Evolutionary conservation across 495 filamentous ascomycete species (phyloP), one percentile per base, ranked within the genome.

Genomic region (Aspergillus cristatus): DNA sequence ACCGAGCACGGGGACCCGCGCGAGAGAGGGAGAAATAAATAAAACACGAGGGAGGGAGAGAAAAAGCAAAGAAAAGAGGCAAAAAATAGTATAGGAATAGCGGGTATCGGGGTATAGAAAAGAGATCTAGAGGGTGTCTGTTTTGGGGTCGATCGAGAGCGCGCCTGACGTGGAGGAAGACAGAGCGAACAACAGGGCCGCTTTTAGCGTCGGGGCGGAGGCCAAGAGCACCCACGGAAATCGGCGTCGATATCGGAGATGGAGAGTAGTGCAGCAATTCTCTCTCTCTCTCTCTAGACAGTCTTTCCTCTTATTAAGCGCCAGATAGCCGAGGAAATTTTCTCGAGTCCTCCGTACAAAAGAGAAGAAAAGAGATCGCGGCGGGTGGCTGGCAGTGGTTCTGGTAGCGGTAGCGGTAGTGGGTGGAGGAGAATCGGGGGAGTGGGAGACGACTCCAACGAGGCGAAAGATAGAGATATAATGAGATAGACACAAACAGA

Each of bases 161-260:
- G 64, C 60, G 60, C 52, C 56, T 51, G 51, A 54, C 50, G 47
- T 55, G 46, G 46, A 43, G 46, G 56, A 56, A 54, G 54, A 52
- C 48, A 54, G 47, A 24, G 20, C 4, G 20, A 24, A 4, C 20
- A 24, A 4, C 20, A n/a, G n/a, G 41, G 47, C 54, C 54, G 62
- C 50, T 65, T 62, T 62, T 60, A 62, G 62, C 56, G 61, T 55
- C 53, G 56, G 60, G 50, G 56, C 46, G 55, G 53, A 61, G 53
- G 55, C 60, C 57, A 61, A 59, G 55, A 62, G 48, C 52, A 54
- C 44, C 53, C 53, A 55, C 20, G 20, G 20, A 4, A 8, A 24
- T 4, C 20, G 20, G 20, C 20, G 8, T 8, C 4, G 4, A 8
- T 8, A 24, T 55, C 54, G 45, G 51, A 4, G 12, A 30, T 30